Percentiles rank a stretch among this genome's conserved stretches.
Conservation (phyloP, 2,329 filamentous ascomycete genomes). For the Exophiala xenobiotica region DNA sequence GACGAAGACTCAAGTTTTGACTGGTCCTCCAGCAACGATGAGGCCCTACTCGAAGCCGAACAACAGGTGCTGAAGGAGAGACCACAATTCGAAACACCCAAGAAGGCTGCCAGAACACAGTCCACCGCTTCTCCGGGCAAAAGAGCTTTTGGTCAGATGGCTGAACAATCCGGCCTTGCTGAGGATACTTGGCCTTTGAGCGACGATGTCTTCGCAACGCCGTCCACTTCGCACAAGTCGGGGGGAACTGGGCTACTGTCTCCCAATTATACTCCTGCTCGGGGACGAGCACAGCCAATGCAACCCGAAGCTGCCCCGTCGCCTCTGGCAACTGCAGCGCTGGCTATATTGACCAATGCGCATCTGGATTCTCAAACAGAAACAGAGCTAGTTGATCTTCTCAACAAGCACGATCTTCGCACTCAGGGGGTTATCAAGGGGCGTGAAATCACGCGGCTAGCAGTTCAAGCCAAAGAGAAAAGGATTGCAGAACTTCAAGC, state of each 20-base stretch:
- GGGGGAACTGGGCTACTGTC: conserved; percentile 20
- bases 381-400: conserved; percentile 41
- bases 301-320: conserved; percentile 35
- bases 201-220: conserved; percentile 29
- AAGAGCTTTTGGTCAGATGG: conserved; percentile 35
- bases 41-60: conserved; percentile 37
- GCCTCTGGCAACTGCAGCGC: conserved; percentile 32
- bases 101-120: conserved; percentile 39
- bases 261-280: conserved; percentile 21
- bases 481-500: conserved; percentile 65
- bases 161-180: conserved; percentile 9
- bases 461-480: conserved; percentile 64
- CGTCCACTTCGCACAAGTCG: conserved; percentile 24
- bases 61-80: conserved; percentile 17
- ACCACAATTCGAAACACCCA: conserved; percentile 34
- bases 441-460: conserved; percentile 64
- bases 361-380: conserved; percentile 37
- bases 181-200: conserved; percentile 17
- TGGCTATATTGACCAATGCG: conserved; percentile 38
- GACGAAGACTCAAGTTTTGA: conserved; percentile 39
- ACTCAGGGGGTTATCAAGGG: conserved; percentile 63
- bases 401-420: conserved; percentile 58
- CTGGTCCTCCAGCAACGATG: conserved; percentile 40
- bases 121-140: conserved; percentile 39
- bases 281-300: background rate